These are phyloP conservation scores for Arctostaphylos glauca DNA, from an alignment of 148 eudicot genomes.

Conservation along the genomic window DNA sequence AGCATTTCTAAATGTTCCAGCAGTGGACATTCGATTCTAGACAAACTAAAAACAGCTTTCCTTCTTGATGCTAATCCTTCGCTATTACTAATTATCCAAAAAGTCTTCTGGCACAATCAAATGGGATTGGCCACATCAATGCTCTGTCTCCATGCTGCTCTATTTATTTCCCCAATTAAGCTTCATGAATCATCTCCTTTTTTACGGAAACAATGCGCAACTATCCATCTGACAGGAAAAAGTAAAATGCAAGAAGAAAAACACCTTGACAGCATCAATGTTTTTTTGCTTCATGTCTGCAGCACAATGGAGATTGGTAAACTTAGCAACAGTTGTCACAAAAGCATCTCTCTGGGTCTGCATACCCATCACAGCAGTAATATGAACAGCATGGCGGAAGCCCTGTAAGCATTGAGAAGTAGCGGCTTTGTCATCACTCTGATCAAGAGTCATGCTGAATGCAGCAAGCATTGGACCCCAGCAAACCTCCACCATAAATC, in stretches of 20 bases:
- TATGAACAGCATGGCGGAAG: conserved; percentile 89
- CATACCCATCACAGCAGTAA: conserved; percentile 91
- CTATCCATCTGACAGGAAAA: neutral
- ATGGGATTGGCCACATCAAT: neutral
- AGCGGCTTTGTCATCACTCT: conserved; percentile 89
- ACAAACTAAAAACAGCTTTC: neutral
- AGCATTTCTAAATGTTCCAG: conserved; percentile 4
- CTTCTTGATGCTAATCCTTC: neutral
- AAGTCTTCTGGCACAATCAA: neutral
- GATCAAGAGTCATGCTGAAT: conserved; percentile 95
- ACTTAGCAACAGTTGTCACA: conserved; percentile 94
- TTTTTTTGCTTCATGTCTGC: conserved; percentile 99
- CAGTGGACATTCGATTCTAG: neutral
- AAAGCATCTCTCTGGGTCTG: conserved; percentile 99
- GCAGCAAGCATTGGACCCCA: conserved; percentile 99
- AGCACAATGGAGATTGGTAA: conserved; percentile 89
- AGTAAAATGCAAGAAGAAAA: neutral
- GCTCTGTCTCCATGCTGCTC: neutral
- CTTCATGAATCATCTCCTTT: neutral
- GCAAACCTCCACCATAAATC: conserved; percentile 97
- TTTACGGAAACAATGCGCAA: neutral
- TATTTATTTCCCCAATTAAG: neutral
- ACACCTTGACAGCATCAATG: conserved; percentile 95
- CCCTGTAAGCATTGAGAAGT: conserved; percentile 89
- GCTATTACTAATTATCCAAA: neutral